Percentiles rank a stretch among this genome's conserved stretches.
Conservation (phyloP, 1,284 basidiomycete genomes). For the Lentinus polychrous region DNA sequence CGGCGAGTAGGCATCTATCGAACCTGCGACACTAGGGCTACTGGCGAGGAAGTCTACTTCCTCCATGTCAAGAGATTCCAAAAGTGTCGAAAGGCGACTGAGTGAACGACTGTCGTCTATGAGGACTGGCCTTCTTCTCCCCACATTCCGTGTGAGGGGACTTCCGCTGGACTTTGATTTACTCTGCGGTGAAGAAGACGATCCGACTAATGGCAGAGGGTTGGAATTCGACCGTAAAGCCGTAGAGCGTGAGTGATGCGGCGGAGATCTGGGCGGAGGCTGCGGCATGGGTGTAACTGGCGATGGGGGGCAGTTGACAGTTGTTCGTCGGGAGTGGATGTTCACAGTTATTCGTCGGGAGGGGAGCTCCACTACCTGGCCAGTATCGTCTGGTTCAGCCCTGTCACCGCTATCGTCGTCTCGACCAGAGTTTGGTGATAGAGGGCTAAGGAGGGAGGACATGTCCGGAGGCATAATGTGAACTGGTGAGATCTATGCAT, state of each 20-base stretch:
- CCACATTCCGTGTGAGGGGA: conserved; percentile 18
- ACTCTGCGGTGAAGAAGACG: conserved; percentile 13
- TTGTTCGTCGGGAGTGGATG: too few species aligned
- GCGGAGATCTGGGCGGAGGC: conserved; percentile 19
- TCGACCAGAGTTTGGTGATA: not conserved
- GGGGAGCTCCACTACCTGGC: conserved; percentile 12
- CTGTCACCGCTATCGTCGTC: not conserved
- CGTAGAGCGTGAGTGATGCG: conserved; percentile 7
- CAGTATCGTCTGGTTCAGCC: conserved; percentile 1
- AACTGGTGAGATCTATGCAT: not conserved
- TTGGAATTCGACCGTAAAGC: conserved; percentile 3
- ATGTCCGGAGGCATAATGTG: conserved; percentile 6
- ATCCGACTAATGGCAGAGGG: conserved; percentile 9
- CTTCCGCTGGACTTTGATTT: conserved; percentile 9
- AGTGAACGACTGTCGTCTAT: conserved; percentile 35
- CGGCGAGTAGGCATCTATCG: conserved; percentile 15
- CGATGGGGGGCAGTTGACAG: conserved; percentile 34
- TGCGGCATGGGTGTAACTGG: conserved; percentile 36
- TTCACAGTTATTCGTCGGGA: conserved; percentile 17
- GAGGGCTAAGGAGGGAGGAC: conserved; percentile 3
- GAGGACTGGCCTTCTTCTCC: conserved; percentile 28
- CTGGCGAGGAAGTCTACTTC: conserved; percentile 28
- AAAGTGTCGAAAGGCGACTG: conserved; percentile 32
- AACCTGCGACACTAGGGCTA: conserved; percentile 24
- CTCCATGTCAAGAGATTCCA: conserved; percentile 31